These are phyloP conservation scores for Dictyostelium intermedium DNA, from an alignment of 78 protist genomes.

Conservation along the genomic window DNA sequence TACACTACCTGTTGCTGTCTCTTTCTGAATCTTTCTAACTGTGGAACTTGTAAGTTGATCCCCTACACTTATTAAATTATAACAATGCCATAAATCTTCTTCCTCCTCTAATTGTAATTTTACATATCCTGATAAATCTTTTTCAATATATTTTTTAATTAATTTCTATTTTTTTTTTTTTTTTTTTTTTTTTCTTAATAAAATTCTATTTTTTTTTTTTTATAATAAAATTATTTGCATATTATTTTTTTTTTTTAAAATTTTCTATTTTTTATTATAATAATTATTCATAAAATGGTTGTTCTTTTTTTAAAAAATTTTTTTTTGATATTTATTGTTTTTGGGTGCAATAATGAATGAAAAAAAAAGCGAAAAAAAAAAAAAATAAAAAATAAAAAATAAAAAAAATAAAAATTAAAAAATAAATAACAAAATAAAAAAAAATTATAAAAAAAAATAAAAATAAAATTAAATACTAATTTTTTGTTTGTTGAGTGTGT, in stretches of 20 bases:
- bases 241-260: not conserved
- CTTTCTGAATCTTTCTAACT: constrained; percentile 86
- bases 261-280: not conserved
- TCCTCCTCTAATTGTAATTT: constrained; percentile 72
- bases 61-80: constrained; percentile 77
- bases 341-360: too few species aligned
- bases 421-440: too few species aligned
- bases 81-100: constrained; percentile 91
- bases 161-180: constrained; percentile 31
- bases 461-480: too few species aligned
- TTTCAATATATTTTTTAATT: constrained; percentile 65
- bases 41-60: constrained; percentile 79
- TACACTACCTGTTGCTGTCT: constrained; percentile 86
- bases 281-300: not conserved
- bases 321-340: not conserved
- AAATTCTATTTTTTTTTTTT: not conserved
- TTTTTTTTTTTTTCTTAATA: not conserved
- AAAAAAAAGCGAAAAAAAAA: too few species aligned
- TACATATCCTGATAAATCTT: constrained; percentile 43
- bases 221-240: not conserved
- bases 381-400: too few species aligned
- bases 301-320: not conserved
- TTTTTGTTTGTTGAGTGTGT: too few species aligned
- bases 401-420: too few species aligned
- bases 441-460: too few species aligned